phyloP scores from a whole-genome alignment of 1,284 basidiomycete species.

The Bjerkandera adusta region DNA sequence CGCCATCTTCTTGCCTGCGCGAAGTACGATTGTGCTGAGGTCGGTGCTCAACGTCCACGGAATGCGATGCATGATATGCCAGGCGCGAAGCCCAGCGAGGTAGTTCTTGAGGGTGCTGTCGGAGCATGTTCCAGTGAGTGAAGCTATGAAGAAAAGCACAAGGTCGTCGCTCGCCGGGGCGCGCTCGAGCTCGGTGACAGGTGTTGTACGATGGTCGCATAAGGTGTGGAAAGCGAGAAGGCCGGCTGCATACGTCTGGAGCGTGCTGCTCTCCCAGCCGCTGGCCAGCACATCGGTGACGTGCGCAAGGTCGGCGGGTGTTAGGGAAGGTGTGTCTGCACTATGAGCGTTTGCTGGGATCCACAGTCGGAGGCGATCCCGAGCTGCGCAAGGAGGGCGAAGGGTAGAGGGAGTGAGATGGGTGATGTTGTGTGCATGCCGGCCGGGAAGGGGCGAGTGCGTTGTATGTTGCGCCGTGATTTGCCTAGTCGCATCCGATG shows the following conservation, averaged over 20 bases:
- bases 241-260: conserved; percentile 11
- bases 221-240: conserved; percentile 13
- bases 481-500: too few relatives aligned
- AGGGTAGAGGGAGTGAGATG: too few relatives aligned
- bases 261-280: conserved; percentile 2
- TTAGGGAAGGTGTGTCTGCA: neutral
- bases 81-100: conserved; percentile 26
- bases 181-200: conserved; percentile 8
- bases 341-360: neutral
- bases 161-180: conserved; percentile 4
- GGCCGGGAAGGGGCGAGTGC: too few relatives aligned
- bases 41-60: neutral
- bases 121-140: conserved; percentile 19
- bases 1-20: neutral
- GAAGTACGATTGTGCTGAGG: neutral
- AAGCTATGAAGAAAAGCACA: conserved; percentile 19
- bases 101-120: conserved; percentile 29
- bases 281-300: neutral
- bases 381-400: conserved; percentile 26
- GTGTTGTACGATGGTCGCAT: conserved; percentile 11
- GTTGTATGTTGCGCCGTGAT: too few relatives aligned
- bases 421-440: too few relatives aligned
- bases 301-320: conserved; percentile 1
- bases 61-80: conserved; percentile 35
- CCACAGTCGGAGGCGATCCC: conserved; percentile 17